A percentile compares a stretch with the other conserved stretches of the same genome.
phyloP scores from a whole-genome alignment of 805 yeast species.

The Hanseniaspora valbyensis region DNA sequence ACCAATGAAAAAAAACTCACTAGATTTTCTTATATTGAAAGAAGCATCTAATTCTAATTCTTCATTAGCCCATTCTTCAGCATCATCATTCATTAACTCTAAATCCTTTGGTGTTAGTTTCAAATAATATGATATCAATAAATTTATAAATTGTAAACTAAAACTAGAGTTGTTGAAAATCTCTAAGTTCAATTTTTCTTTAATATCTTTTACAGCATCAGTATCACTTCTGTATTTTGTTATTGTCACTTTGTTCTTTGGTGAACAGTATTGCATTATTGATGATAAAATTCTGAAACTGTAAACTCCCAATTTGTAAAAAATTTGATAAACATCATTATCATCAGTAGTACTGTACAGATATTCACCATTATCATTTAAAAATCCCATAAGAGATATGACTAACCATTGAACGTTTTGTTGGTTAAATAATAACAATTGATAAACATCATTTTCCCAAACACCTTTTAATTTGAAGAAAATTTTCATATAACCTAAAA shows the following conservation, averaged over 20 bases:
- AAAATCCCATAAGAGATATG: background rate
- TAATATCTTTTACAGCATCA: constrained; percentile 49
- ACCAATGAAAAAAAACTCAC: constrained; percentile 10
- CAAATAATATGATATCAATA: constrained; percentile 63
- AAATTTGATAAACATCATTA: constrained; percentile 55
- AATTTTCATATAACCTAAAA: constrained; percentile 8
- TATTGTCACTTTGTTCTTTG: constrained; percentile 11
- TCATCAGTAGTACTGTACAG: constrained; percentile 21
- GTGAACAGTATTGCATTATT: constrained; percentile 26
- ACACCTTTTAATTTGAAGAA: constrained; percentile 12
- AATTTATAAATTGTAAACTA: constrained; percentile 48
- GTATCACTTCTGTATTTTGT: constrained; percentile 53
- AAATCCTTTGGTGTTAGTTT: constrained; percentile 63
- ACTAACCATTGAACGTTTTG: constrained; percentile 8
- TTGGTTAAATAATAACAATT: constrained; percentile 7
- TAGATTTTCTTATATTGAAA: constrained; percentile 11
- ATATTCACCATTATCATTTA: constrained; percentile 4
- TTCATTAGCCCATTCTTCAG: constrained; percentile 88
- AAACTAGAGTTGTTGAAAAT: constrained; percentile 46
- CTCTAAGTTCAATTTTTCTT: constrained; percentile 39
- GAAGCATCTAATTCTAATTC: constrained; percentile 39
- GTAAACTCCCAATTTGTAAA: constrained; percentile 51
- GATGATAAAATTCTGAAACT: constrained; percentile 57
- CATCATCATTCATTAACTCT: constrained; percentile 72
- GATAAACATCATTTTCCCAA: constrained; percentile 14